Evolutionary conservation across 2,329 filamentous ascomycete species (phyloP).

Genomic region (Fusarium xylarioides): DNA sequence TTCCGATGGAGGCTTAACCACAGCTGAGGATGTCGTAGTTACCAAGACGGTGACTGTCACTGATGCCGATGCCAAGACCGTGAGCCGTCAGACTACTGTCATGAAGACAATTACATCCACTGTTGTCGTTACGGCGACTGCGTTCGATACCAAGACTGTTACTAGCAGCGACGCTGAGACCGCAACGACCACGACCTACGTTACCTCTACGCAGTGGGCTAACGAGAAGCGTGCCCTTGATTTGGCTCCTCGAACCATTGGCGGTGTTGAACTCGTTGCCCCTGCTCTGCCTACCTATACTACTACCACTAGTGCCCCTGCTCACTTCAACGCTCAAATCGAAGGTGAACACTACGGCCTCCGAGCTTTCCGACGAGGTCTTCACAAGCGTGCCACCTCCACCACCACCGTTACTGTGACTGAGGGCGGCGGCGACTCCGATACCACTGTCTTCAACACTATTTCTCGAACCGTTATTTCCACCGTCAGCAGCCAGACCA

Average conservation of each 20-base stretch:
- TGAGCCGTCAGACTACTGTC: constrained; percentile 45
- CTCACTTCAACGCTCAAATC: constrained; percentile 8
- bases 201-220: constrained; percentile 47
- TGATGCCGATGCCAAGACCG: constrained; percentile 39
- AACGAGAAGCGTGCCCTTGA: constrained; percentile 48
- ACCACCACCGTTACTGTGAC: constrained; percentile 48
- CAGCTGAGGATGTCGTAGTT: constrained; percentile 42
- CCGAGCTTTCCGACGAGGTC: constrained; percentile 29
- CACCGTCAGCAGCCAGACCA: constrained; percentile 44
- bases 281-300: constrained; percentile 33
- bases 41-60: constrained; percentile 46
- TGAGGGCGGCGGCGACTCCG: constrained; percentile 31
- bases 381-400: constrained; percentile 49
- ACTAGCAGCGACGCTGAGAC: constrained; percentile 48
- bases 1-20: neutral
- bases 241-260: constrained; percentile 42
- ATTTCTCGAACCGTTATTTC: constrained; percentile 46
- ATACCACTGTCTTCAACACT: constrained; percentile 42
- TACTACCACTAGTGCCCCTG: constrained; percentile 28
- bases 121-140: constrained; percentile 47
- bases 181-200: constrained; percentile 49
- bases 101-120: constrained; percentile 45
- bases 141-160: constrained; percentile 49
- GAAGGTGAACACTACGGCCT: constrained; percentile 25
- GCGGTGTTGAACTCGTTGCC: constrained; percentile 24